Base-by-base conservation (phyloP, 768 basidiomycete species). In the Xerocomellus intermedius region DNA sequence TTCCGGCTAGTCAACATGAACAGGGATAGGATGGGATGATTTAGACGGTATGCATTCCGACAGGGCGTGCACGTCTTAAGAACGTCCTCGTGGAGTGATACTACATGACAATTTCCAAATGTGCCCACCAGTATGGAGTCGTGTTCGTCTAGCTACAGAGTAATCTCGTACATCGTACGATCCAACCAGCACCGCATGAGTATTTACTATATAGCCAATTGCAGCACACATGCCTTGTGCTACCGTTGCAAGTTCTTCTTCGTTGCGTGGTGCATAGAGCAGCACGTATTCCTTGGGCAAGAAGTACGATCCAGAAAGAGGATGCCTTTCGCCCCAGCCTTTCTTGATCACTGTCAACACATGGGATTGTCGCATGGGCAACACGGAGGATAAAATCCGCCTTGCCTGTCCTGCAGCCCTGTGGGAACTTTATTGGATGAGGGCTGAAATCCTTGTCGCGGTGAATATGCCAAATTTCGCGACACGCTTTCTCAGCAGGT, bases 301-400 rank as follows among this genome's bases (percentile, higher is more conserved):
- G 38, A 45, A 45, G 7, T 17, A 24, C 13, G 41, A 42, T 17
- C 53, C 33, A 16, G 53, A 22, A 21, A 44, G 36, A 22, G 43
- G 48, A 37, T 50, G 43, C 9, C 55, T 49, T 42, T 47, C 56
- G 7, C 47, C 56, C 47, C 37, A 49, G 8, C 47, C 53, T n/a
- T 57, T 39, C 32, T 50, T 32, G 42, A 57, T 57, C 38, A 57
- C 48, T 50, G 21, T n/a, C 7, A 35, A 17, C n/a, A 19, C 30
- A 9, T 36, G 19, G 10, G 19, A 8, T 52, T 35, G 17, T 39
- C 5, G 8, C 39, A 52, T 17, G 2, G 6, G 26, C 0, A 41
- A 33, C 19, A 19, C 6, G 14, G 22, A 14, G n/a, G 32, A 33
- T 19, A 19, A 30, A 30, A 24, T 14, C 13, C 17, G 8, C 35